phyloP scores from a whole-genome alignment of 345 rosid species.

The Limnanthes douglasii region DNA sequence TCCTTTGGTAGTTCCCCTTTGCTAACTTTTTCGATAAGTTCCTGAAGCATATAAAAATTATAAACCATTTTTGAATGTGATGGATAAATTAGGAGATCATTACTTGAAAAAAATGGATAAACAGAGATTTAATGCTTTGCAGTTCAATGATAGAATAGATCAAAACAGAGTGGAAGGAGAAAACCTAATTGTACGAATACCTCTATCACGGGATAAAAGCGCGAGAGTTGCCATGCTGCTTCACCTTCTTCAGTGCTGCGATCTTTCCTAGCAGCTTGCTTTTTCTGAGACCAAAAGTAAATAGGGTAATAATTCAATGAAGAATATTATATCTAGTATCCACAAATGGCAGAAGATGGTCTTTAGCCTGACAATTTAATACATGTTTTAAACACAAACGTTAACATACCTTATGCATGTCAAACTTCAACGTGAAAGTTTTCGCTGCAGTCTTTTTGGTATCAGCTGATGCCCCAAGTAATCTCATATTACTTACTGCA shows the following conservation, averaged over 20 bases:
- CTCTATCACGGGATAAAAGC: conserved; percentile 93
- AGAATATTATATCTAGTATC: too few relatives aligned
- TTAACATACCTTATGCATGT: conserved; percentile 54
- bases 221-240: conserved; percentile 66
- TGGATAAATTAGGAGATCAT: too few relatives aligned
- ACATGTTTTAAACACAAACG: conserved; percentile 1
- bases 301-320: background rate
- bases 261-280: conserved; percentile 76
- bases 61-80: conserved; percentile 4
- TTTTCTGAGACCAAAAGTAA: conserved; percentile 36
- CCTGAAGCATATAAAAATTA: conserved; percentile 28
- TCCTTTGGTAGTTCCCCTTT: conserved; percentile 69
- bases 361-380: conserved; percentile 1
- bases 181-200: conserved; percentile 14
- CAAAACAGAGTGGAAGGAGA: background rate
- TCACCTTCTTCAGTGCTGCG: conserved; percentile 41
- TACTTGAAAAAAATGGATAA: too few relatives aligned
- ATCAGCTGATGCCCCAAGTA: conserved; percentile 55
- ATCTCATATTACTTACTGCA: conserved; percentile 84
- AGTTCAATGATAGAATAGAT: background rate
- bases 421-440: conserved; percentile 74
- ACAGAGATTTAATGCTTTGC: background rate
- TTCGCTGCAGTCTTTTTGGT: conserved; percentile 48
- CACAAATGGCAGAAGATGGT: background rate
- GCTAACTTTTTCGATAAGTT: conserved; percentile 67